A percentile compares a stretch with the other conserved stretches of the same genome.
Conservation (phyloP, 306 rosid genomes). For the Acacia melanoxylon region DNA sequence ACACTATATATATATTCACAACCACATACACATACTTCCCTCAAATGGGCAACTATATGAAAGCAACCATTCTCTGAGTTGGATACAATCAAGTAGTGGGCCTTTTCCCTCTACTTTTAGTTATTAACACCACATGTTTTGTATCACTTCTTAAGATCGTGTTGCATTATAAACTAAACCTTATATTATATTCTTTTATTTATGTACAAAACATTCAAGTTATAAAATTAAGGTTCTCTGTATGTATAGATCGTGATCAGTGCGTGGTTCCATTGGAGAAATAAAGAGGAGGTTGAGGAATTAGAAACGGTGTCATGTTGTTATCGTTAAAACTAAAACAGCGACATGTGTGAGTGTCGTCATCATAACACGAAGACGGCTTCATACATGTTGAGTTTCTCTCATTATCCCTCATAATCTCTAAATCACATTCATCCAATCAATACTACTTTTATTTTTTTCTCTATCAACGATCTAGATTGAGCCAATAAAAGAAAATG, state of each 20-base stretch:
- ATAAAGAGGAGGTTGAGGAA: slow-evolving; percentile 20
- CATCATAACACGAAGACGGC: slow-evolving; percentile 44
- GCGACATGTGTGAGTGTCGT: slow-evolving; percentile 26
- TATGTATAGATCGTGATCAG: background rate
- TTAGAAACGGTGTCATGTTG: slow-evolving; percentile 31
- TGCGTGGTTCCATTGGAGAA: background rate
- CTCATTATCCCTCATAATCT: too few relatives aligned
- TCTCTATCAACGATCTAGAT: too few relatives aligned
- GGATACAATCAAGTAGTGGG: background rate
- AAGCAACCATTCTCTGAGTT: background rate
- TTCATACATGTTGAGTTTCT: too few relatives aligned
- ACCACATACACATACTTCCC: background rate
- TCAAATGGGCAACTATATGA: background rate
- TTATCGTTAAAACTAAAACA: slow-evolving; percentile 35
- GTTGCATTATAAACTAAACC: too few relatives aligned
- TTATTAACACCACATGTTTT: background rate
- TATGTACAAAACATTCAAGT: background rate
- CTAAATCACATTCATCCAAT: too few relatives aligned
- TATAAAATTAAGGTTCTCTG: too few relatives aligned
- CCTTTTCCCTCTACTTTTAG: background rate
- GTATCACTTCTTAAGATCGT: background rate
- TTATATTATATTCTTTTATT: background rate
- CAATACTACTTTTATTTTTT: too few relatives aligned
- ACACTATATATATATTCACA: background rate
- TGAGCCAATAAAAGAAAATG: too few relatives aligned